Conservation (phyloP, 2,329 filamentous ascomycete genomes). For the Fusarium pseudonygamai region DNA sequence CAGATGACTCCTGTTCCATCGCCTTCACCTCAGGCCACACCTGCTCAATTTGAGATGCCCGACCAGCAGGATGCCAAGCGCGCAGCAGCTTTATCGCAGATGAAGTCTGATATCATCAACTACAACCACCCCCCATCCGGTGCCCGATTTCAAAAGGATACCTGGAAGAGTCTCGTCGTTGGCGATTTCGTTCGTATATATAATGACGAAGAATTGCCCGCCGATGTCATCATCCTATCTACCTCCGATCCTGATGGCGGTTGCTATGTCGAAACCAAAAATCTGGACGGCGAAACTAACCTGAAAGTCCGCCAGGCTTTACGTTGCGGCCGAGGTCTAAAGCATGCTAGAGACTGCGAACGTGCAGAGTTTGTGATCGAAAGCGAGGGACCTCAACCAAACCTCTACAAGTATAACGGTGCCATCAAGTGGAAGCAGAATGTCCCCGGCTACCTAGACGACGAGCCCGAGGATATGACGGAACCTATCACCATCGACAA, state of each 20-base stretch:
- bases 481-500: slow-evolving; percentile 97
- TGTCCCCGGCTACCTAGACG: slow-evolving; percentile 69
- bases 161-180: slow-evolving; percentile 94
- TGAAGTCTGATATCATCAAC: slow-evolving; percentile 75
- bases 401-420: slow-evolving; percentile 94
- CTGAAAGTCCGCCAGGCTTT: slow-evolving; percentile 93
- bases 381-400: slow-evolving; percentile 90
- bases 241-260: slow-evolving; percentile 94
- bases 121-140: slow-evolving; percentile 70
- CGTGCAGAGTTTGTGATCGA: slow-evolving; percentile 87
- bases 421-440: slow-evolving; percentile 87
- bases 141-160: slow-evolving; percentile 89
- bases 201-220: slow-evolving; percentile 94
- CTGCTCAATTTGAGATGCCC: slow-evolving; percentile 52
- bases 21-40: slow-evolving; percentile 64
- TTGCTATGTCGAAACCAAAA: slow-evolving; percentile 98
- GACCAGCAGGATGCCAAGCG: slow-evolving; percentile 48
- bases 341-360: slow-evolving; percentile 93
- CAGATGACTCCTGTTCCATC: slow-evolving; percentile 97
- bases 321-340: slow-evolving; percentile 82
- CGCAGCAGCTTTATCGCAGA: slow-evolving; percentile 52
- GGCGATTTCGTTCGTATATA: slow-evolving; percentile 97
- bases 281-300: slow-evolving; percentile 97
- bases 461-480: slow-evolving; percentile 78
- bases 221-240: slow-evolving; percentile 90